phyloP scores from a whole-genome alignment of 169 alveolate genomes.

The Prorocentrum cordatum region DNA sequence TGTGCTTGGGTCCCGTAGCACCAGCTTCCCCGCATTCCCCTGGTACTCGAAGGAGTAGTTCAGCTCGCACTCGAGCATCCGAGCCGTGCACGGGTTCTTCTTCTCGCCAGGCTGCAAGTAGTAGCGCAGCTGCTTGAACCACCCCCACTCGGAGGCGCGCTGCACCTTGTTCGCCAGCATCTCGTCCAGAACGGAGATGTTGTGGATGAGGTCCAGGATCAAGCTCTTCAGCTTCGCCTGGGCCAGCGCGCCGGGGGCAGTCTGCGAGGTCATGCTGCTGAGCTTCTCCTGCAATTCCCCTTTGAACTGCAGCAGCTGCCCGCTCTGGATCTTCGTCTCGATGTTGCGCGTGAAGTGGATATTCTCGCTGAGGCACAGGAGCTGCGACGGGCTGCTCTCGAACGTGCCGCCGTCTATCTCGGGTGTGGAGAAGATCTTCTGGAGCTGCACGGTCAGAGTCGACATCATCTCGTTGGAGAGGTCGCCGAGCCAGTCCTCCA shows the following conservation, averaged over 20 bases:
- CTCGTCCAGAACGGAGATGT: constrained; percentile 80
- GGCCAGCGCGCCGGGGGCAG: constrained; percentile 77
- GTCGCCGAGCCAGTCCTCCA: constrained; percentile 85
- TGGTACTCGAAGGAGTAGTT: constrained; percentile 88
- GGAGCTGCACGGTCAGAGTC: constrained; percentile 74
- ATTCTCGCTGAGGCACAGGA: constrained; percentile 81
- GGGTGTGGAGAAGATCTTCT: constrained; percentile 49
- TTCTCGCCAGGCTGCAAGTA: constrained; percentile 1
- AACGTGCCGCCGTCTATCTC: constrained; percentile 75
- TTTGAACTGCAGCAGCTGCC: constrained; percentile 74
- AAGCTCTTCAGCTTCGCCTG: constrained; percentile 82
- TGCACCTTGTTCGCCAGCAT: constrained; percentile 71
- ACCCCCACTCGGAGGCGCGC: constrained; percentile 72
- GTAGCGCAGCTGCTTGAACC: constrained; percentile 80
- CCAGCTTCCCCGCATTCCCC: constrained; percentile 78
- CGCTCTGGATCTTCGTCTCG: constrained; percentile 76
- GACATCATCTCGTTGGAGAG: constrained; percentile 82
- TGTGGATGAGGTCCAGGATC: constrained; percentile 86
- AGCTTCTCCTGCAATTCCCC: constrained; percentile 75
- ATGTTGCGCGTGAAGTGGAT: constrained; percentile 79
- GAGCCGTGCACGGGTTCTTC: constrained; percentile 72
- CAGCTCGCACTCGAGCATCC: constrained; percentile 86
- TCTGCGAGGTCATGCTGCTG: constrained; percentile 79
- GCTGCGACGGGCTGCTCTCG: constrained; percentile 81
- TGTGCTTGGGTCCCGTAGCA: no score